A percentile compares a stretch with the other conserved stretches of the same genome.
phyloP scores from a whole-genome alignment of 768 basidiomycete species.

The Boletus coccyginus region DNA sequence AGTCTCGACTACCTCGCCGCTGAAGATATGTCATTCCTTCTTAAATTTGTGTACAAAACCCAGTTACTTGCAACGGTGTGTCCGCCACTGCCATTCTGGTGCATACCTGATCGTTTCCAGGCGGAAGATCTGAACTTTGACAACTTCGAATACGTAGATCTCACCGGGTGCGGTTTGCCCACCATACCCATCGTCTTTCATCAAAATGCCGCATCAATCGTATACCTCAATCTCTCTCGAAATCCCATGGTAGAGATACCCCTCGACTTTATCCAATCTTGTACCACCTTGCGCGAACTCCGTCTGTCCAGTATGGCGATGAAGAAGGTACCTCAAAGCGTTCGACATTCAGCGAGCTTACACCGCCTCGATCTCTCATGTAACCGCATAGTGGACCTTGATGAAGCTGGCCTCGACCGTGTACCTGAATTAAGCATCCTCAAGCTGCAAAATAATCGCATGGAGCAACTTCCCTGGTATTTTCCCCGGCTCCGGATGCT shows the following conservation, averaged over 20 bases:
- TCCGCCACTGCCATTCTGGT: constrained; percentile 6
- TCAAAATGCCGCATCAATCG: constrained; percentile 77
- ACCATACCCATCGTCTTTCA: constrained; percentile 89
- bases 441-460: constrained; percentile 85
- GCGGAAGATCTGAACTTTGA: constrained; percentile 73
- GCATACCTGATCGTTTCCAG: constrained; percentile 35
- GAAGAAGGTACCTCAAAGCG: constrained; percentile 85
- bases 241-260: constrained; percentile 97
- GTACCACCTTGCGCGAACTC: constrained; percentile 78
- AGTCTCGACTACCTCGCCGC: constrained; percentile 72
- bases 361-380: constrained; percentile 84
- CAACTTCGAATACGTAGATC: constrained; percentile 74
- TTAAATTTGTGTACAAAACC: constrained; percentile 88
- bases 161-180: constrained; percentile 75
- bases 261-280: constrained; percentile 92
- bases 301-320: constrained; percentile 89
- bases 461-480: constrained; percentile 82
- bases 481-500: constrained; percentile 74
- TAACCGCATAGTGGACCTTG: constrained; percentile 87
- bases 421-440: constrained; percentile 68
- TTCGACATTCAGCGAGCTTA: constrained; percentile 71
- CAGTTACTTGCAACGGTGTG: constrained; percentile 63
- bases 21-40: constrained; percentile 79
- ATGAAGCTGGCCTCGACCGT: constrained; percentile 79
- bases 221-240: constrained; percentile 82